Evolutionary conservation across 345 rosid genomes (phyloP), one percentile per base, ranked within the genome.

Genomic region (Euphorbia pulcherrima): DNA sequence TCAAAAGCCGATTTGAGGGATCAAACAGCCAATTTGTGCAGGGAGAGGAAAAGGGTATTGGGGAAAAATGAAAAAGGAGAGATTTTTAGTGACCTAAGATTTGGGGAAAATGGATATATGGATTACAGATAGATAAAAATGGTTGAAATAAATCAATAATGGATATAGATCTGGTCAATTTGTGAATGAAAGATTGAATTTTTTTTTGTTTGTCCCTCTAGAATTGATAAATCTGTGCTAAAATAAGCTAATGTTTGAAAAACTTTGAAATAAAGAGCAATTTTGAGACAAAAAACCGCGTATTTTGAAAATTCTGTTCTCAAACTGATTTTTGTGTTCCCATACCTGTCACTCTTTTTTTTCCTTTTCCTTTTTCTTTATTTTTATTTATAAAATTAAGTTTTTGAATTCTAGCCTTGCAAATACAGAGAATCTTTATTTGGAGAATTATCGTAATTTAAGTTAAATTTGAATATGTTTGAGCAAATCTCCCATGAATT

Each of bases 221-320:
- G n/a, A 16, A 2, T 0, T 17, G 23, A n/a, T 13, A 14, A 23
- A 7, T 47, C 52, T 14, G 20, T 47, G 52, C 54, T n/a, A n/a
- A 2, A 41, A 53, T 18, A 48, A 23, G 26, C 59, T 64, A 56
- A 24, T 69, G 52, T 60, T 35, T 75, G 74, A 75, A 75, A 75
- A 75, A 69, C 48, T 71, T 75, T 75, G 70, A 69, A 75, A 65
- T 54, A 35, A 11, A 51, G 20, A 27, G 29, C n/a, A 16, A 26
- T 55, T 14, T 57, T n/a, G 10, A 30, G 61, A 40, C 17, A 52
- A 8, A 57, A 74, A 69, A 75, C 71, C 78, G 78, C 74, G 74
- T 70, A 21, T 64, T 64, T 75, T 64, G 76, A 73, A 73, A 60
- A 67, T 44, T 67, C 76, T 50, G 71, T 60, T 20, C 29, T 46